Base-by-base conservation (phyloP, 768 basidiomycete species). In the Suillus lakei region DNA sequence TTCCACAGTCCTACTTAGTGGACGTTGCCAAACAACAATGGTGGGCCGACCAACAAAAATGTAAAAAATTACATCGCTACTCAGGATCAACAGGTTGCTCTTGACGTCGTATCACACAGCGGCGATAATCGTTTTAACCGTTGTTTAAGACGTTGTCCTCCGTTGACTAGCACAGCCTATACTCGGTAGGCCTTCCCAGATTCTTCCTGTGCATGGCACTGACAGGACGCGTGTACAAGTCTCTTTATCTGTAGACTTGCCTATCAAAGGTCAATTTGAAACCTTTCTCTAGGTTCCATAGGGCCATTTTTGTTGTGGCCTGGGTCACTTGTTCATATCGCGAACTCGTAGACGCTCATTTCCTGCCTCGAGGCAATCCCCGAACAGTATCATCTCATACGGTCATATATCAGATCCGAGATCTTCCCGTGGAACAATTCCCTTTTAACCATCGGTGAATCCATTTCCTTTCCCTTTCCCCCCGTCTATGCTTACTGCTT, bases 401-500 rank as follows among this genome's bases (percentile, higher is more conserved):
- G 44, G 58, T 41, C 58, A 30, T 58, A 46, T 64, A 50, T 64
- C 64, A 66, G 44, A 56, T 65, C 61, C 61, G 64, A 23, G 59
- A 59, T 59, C 58, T 59, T 59, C 58, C 58, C 62, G 63, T 44
- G 61, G 63, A 44, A 61, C 64, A 63, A 13, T 43, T 63, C 66
- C 34, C 64, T 65, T 69, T 69, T 69, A 69, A 69, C 68, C 16
- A 51, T 61, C 56, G 56, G 58, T 61, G 18, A 32, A 56, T 63
- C 62, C 62, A 58, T 65, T 44, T 60, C 64, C 56, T 60, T 60
- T 53, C 61, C 62, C 63, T 60, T 59, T 54, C 30, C 30, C 48
- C 50, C 59, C 63, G 50, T 53, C 60, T 26, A 76, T 72, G 73
- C 73, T 72, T 59, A 66, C 74, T 10, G 71, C 64, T 30, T 46